These are phyloP conservation scores for Cryptococcus jaspeensis DNA, from an alignment of 1,284 basidiomycete species.

Conservation along the genomic window DNA sequence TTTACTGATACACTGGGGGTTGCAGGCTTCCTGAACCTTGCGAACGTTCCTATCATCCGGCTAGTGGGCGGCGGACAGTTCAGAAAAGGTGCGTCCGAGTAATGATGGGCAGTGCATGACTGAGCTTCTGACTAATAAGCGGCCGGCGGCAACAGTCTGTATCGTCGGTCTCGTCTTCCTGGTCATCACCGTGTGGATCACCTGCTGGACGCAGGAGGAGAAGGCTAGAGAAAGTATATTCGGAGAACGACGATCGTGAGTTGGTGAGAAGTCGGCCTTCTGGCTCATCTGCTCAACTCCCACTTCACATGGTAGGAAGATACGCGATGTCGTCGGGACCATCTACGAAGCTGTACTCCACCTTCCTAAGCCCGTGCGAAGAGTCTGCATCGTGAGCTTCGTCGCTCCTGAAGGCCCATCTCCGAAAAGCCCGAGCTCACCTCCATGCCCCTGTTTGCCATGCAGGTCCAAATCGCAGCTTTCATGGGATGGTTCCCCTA, in stretches of 20 bases:
- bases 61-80: slow-evolving; percentile 92
- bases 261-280: not conserved
- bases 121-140: not conserved
- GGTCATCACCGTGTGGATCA: slow-evolving; percentile 77
- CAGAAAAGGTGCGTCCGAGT: slow-evolving; percentile 60
- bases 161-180: slow-evolving; percentile 79
- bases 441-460: not conserved
- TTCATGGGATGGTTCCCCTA: slow-evolving; percentile 79
- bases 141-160: slow-evolving; percentile 60
- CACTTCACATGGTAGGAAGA: slow-evolving; percentile 27
- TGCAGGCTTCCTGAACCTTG: slow-evolving; percentile 79
- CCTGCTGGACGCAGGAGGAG: slow-evolving; percentile 78
- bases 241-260: slow-evolving; percentile 43
- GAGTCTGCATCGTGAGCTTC: slow-evolving; percentile 74
- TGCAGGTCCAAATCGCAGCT: slow-evolving; percentile 51
- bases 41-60: slow-evolving; percentile 67
- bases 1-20: too few relatives aligned
- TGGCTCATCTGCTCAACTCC: not conserved
- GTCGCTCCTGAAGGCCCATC: not conserved
- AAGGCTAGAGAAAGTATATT: slow-evolving; percentile 59
- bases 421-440: not conserved
- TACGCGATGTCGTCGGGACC: slow-evolving; percentile 66
- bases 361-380: slow-evolving; percentile 75
- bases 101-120: not conserved
- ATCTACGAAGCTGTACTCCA: slow-evolving; percentile 70